Percentiles rank a stretch among this genome's conserved stretches.
phyloP scores from a whole-genome alignment of 2,329 filamentous ascomycete genomes.

The Colletotrichum endophyticum region DNA sequence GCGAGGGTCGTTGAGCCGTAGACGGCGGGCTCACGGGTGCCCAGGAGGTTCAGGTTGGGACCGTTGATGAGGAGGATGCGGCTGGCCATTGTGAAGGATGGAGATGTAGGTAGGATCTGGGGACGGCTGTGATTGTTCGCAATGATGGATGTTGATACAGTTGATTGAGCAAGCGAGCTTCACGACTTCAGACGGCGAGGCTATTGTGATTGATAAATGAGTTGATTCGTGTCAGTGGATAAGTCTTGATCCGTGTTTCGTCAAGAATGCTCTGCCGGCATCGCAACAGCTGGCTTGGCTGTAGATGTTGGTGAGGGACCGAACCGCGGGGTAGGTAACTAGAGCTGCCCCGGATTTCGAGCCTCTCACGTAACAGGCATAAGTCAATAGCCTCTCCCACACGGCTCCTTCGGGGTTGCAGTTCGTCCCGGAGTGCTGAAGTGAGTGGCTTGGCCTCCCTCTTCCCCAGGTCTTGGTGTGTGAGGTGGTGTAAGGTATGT shows the following conservation, averaged over 20 bases:
- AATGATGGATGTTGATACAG: not conserved
- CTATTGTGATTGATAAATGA: not conserved
- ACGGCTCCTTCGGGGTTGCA: not conserved
- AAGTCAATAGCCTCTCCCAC: not conserved
- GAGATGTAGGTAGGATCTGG: too few species aligned
- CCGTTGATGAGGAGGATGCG: conserved; percentile 77
- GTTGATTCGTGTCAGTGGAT: not conserved
- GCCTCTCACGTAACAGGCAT: not conserved
- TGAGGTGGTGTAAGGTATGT: not conserved
- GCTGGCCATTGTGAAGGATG: conserved; percentile 34
- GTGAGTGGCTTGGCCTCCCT: not conserved
- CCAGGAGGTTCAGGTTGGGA: conserved; percentile 83
- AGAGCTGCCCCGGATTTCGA: not conserved
- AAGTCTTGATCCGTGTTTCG: conserved; percentile 3
- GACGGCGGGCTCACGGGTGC: conserved; percentile 74
- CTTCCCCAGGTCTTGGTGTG: not conserved
- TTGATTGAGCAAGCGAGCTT: not conserved
- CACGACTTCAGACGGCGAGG: not conserved
- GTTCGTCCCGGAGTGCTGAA: not conserved
- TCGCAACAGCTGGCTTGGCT: not conserved
- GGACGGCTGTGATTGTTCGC: not conserved
- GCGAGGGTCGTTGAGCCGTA: conserved; percentile 74
- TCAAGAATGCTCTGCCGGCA: not conserved
- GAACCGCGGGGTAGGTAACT: not conserved
- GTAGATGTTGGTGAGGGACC: not conserved